phyloP scores from a whole-genome alignment of 768 basidiomycete genomes.

The Podaxis carcinomalis region DNA sequence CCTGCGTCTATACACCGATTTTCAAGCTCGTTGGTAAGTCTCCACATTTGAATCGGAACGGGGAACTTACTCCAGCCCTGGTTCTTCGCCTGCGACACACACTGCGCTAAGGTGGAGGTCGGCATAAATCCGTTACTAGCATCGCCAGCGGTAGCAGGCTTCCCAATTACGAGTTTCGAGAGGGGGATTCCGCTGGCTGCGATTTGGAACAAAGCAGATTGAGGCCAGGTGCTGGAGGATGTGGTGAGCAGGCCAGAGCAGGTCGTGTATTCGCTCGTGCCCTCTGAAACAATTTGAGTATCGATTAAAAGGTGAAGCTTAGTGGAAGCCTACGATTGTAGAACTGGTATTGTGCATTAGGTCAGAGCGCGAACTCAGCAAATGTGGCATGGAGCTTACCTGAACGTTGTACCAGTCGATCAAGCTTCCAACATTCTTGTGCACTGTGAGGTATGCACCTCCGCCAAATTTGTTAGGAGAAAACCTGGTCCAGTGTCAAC shows the following conservation, averaged over 20 bases:
- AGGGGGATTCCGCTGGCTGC: conserved; percentile 51
- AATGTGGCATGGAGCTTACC: conserved; percentile 23
- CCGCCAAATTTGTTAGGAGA: conserved; percentile 34
- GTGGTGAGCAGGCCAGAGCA: conserved; percentile 53
- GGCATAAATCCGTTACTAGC: conserved; percentile 63
- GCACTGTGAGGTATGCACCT: conserved; percentile 56
- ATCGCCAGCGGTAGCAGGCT: conserved; percentile 51
- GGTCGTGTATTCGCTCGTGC: conserved; percentile 57
- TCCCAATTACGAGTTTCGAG: conserved; percentile 73
- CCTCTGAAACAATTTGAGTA: conserved; percentile 41
- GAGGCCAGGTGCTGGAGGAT: conserved; percentile 59
- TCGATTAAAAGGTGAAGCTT: not conserved
- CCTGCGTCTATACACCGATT: conserved; percentile 24
- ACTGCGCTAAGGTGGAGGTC: conserved; percentile 52
- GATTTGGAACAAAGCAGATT: conserved; percentile 58
- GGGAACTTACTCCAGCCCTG: conserved; percentile 63
- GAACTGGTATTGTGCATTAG: conserved; percentile 23
- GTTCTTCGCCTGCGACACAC: conserved; percentile 53
- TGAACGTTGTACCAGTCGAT: conserved; percentile 67
- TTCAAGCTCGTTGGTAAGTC: not conserved
- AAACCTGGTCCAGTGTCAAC: conserved; percentile 29
- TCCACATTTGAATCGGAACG: not conserved
- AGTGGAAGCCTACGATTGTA: conserved; percentile 36
- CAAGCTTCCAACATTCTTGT: conserved; percentile 45
- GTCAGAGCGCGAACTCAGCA: not conserved